These are phyloP conservation scores for Rubia balearica DNA, from an alignment of 305 asterid species.

Conservation along the genomic window DNA sequence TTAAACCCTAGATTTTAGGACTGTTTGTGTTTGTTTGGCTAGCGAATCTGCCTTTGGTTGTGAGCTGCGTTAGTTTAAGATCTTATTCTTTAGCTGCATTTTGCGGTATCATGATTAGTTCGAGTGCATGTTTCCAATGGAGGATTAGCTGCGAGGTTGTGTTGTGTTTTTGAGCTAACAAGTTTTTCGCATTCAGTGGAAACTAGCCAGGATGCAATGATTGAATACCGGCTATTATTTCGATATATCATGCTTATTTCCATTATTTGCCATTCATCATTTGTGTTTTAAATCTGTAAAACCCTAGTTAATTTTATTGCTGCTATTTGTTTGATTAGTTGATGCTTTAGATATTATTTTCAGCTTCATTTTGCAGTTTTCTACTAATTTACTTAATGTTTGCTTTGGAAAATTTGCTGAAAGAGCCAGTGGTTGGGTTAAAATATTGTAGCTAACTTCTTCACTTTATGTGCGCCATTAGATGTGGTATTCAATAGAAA, in stretches of 20 bases:
- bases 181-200: neutral
- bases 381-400: neutral
- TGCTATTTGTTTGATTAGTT: neutral
- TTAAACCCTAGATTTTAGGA: constrained; percentile 22
- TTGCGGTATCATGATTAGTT: neutral
- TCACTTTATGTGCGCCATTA: neutral
- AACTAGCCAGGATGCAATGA: neutral
- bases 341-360: neutral
- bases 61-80: neutral
- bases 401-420: neutral
- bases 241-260: too few relatives aligned
- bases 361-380: constrained; percentile 2
- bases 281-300: neutral
- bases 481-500: neutral
- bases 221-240: neutral
- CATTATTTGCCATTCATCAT: too few relatives aligned
- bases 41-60: neutral
- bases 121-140: neutral
- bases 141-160: neutral
- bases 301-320: constrained; percentile 10
- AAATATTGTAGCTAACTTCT: neutral
- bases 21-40: neutral
- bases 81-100: constrained; percentile 10
- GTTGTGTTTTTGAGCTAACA: neutral
- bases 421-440: neutral